Evolutionary conservation across 1,139 yeast species (phyloP).

Genomic region (Kodamaea derodonti): DNA sequence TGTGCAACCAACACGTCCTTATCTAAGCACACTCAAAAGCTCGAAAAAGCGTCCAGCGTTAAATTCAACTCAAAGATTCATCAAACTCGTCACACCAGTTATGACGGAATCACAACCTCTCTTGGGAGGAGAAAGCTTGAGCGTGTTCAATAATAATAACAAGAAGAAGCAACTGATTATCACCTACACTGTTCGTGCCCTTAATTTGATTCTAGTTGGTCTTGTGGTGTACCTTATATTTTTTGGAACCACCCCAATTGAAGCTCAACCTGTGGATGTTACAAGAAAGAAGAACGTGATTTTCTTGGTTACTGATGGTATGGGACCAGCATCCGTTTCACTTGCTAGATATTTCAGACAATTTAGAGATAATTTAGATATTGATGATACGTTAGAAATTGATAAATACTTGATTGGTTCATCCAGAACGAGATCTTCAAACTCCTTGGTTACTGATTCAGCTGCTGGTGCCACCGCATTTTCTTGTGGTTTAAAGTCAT

Average conservation of each 20-base stretch:
- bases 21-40: too few relatives aligned
- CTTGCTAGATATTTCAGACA: slow-evolving; percentile 24
- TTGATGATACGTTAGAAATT: slow-evolving; percentile 18
- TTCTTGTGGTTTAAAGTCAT: slow-evolving; percentile 23
- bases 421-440: slow-evolving; percentile 21
- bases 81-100: too few relatives aligned
- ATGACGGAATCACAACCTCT: slow-evolving; percentile 14
- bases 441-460: slow-evolving; percentile 24
- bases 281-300: slow-evolving; percentile 19
- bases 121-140: slow-evolving; percentile 11
- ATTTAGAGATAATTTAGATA: slow-evolving; percentile 17
- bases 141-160: slow-evolving; percentile 10
- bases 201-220: slow-evolving; percentile 9
- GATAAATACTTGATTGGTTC: slow-evolving; percentile 23
- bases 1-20: too few relatives aligned
- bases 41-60: too few relatives aligned
- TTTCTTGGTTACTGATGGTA: slow-evolving; percentile 29
- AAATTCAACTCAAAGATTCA: too few relatives aligned
- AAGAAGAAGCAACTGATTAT: slow-evolving; percentile 7
- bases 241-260: slow-evolving; percentile 5
- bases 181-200: slow-evolving; percentile 3
- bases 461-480: slow-evolving; percentile 31
- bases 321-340: slow-evolving; percentile 28
- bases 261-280: slow-evolving; percentile 8
- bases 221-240: slow-evolving; percentile 10